Percentiles rank a stretch among this genome's conserved stretches.
Conservation (phyloP, 495 filamentous ascomycete genomes). For the Immersiella caudata region DNA sequence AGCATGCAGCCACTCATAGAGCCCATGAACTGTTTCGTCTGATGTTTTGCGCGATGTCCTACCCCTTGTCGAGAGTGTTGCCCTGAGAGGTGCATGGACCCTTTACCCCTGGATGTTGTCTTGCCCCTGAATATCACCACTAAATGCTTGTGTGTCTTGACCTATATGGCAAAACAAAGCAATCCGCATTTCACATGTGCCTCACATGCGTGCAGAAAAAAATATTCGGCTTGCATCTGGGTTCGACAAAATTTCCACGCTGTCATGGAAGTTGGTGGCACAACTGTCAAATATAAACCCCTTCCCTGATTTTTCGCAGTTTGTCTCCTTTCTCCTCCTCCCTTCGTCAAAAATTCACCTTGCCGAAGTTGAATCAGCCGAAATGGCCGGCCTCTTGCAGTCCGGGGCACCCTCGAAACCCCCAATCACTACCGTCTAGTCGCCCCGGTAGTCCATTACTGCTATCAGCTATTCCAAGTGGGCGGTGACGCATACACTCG, state of each 20-base stretch:
- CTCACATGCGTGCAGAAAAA: background rate
- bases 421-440: background rate
- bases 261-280: no score
- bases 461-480: no score
- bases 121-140: background rate
- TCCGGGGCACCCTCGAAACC: background rate
- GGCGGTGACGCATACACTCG: no score
- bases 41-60: background rate
- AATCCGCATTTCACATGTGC: background rate
- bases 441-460: no score
- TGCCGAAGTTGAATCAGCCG: background rate
- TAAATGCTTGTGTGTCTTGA: background rate
- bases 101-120: background rate
- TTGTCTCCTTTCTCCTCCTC: background rate
- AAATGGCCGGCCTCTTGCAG: background rate
- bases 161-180: background rate
- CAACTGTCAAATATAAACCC: background rate
- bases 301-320: background rate
- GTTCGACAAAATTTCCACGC: background rate
- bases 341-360: background rate
- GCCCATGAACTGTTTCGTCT: background rate
- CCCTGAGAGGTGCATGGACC: no score
- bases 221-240: background rate
- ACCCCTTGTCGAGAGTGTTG: background rate
- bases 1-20: background rate